These are phyloP conservation scores for Penicillium verhagenii DNA, from an alignment of 495 filamentous ascomycete species.

Conservation along the genomic window DNA sequence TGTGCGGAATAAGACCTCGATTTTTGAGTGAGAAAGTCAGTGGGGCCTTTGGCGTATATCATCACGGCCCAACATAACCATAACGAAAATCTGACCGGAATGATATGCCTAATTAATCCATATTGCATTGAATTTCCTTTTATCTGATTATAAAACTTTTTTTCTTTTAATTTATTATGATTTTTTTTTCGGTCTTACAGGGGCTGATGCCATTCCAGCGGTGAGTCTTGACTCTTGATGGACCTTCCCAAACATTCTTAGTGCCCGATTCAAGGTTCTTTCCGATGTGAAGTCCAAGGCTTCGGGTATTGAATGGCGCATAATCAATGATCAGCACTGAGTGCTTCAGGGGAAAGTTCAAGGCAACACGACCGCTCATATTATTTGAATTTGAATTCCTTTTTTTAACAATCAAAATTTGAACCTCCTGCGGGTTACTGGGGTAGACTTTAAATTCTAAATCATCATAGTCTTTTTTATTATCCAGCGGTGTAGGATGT, in stretches of 20 bases:
- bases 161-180: not conserved
- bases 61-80: too few relatives aligned
- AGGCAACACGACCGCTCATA: not conserved
- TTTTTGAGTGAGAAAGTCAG: too few relatives aligned
- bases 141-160: not conserved
- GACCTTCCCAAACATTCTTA: not conserved
- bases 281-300: not conserved
- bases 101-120: too few relatives aligned
- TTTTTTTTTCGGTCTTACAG: not conserved
- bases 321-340: not conserved
- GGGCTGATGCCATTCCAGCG: not conserved
- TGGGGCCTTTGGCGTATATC: not conserved
- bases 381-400: not conserved
- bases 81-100: too few relatives aligned
- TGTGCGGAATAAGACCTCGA: too few relatives aligned
- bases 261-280: not conserved
- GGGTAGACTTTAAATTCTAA: too few relatives aligned
- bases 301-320: not conserved
- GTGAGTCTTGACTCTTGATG: not conserved
- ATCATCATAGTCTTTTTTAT: not conserved
- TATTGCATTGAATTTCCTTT: not conserved
- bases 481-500: not conserved
- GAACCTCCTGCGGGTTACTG: too few relatives aligned
- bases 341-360: slow-evolving; percentile 1
- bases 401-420: too few relatives aligned